Base-by-base conservation (phyloP, 148 eudicot genomes). In the Camellia granthamiana region DNA sequence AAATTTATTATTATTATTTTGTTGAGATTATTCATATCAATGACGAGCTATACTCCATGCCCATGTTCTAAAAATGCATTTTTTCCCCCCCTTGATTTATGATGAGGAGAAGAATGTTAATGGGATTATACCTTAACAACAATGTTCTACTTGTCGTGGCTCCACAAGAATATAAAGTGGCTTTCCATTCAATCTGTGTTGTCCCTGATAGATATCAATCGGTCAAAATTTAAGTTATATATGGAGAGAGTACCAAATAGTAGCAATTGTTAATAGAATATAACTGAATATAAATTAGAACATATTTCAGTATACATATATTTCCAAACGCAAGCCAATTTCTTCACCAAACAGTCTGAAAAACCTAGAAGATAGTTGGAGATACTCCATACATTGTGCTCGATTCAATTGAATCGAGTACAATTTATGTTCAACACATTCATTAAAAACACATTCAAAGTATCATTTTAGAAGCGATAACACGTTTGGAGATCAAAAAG, bases 91-190 rank as follows among this genome's bases (percentile, higher is more conserved):
- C 52, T 69, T 47, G 1, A 69, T n/a, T 46, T 64, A 65, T 10
- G 69, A 65, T 30, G 13, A 65, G 42, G 42, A 65, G 42, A 65
- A 70, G 38, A 70, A 47, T 30, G 38, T 30, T 30, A 30, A 30
- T 70, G 56, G 38, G 8, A n/a, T 46, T 70, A 19, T 70, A 70
- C 74, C 74, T 70, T 70, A 70, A 70, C 74, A 81, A 19, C 82
- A 78, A 79, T 70, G 78, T 71, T 85, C 92, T 21, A 85, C 15
- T 71, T 75, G 69, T 5, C 91, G 88, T 42, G 97, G 97, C 86
- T 88, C 94, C 58, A 92, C 97, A 0, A 92, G 93, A 42, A 91
- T 88, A 78, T 92, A 92, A 5, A 92, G 90, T 7, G 90, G 91
- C 61, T 83, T 90, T 44, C 97, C 92, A 43, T 84, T 85, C 63